Base-by-base conservation (phyloP, 2,329 filamentous ascomycete genomes). In the Pestalotiopsis fici region DNA sequence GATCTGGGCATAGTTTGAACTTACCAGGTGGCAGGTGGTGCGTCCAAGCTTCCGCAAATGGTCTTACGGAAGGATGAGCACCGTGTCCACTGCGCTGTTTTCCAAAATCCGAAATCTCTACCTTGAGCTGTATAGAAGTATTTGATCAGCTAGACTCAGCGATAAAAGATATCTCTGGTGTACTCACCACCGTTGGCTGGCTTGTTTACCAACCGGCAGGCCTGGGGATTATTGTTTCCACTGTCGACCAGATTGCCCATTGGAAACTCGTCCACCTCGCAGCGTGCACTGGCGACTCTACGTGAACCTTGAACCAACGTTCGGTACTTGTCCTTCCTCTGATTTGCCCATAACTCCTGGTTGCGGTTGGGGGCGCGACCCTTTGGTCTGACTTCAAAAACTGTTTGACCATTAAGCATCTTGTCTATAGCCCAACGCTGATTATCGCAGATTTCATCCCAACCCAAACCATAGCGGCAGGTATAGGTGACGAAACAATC, bases 401-500 rank as follows among this genome's bases (percentile, higher is more conserved):
- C 55, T 35, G 28, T 57, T 56, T 63, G 59, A 37, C 69, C 69
- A 43, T 65, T 62, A 15, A 66, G 57, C 23, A 70, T 18, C 50
- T 69, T 66, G 59, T 71, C 65, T 13, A 70, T 69, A 15, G 65
- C 70, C 67, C 66, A 71, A 50, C 69, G 59, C 63, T 71, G 70
- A 59, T 71, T 71, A 37, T 71, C 69, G 43, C 70, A 71, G n/a
- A 71, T 56, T 35, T 71, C 67, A 57, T 70, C 69, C 69, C 69
- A 70, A 13, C 69, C 69, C 57, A 65, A 54, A 27, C 68, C 66
- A 65, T 71, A 70, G 55, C 43, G 35, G 47, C 68, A 70, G 18
- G 68, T 71, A 66, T 71, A 71, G 11, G 69, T 71, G 47, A 71
- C 69, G n/a, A 23, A 25, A 27, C 69, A 71, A 56, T 68, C 68